Conservation (phyloP, 2,329 filamentous ascomycete species). For the Penicillium janthinellum region DNA sequence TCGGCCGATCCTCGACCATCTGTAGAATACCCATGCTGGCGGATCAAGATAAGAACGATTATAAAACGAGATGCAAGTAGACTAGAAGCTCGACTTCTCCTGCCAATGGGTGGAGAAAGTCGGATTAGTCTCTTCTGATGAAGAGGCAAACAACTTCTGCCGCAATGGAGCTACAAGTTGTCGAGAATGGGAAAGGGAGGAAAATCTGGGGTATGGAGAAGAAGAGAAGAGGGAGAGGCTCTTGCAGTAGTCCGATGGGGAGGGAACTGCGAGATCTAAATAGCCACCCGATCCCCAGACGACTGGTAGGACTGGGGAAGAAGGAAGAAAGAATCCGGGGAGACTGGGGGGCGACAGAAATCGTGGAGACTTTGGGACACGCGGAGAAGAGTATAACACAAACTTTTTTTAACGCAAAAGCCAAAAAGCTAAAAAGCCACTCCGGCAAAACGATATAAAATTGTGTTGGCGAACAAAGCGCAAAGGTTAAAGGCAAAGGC, state of each 20-base stretch:
- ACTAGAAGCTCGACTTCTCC: too few species aligned
- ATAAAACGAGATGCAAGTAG: neutral
- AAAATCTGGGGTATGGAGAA: constrained; percentile 1
- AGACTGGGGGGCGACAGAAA: constrained; percentile 11
- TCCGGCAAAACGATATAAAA: constrained; percentile 25
- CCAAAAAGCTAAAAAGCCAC: neutral
- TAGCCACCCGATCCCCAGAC: constrained; percentile 20
- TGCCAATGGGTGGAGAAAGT: constrained; percentile 1
- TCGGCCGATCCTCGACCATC: constrained; percentile 52
- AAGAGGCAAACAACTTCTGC: neutral
- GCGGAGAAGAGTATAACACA: constrained; percentile 26
- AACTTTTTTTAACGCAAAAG: neutral
- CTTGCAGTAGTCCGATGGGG: neutral
- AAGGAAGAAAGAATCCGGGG: constrained; percentile 23
- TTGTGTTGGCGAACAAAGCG: neutral
- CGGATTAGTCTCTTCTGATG: constrained; percentile 8
- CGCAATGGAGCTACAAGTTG: neutral
- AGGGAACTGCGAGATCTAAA: constrained; percentile 21
- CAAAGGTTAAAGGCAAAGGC: constrained; percentile 1
- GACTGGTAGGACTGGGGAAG: constrained; percentile 3
- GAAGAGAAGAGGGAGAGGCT: constrained; percentile 8
- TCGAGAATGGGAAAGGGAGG: neutral
- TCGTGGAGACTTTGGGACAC: constrained; percentile 17
- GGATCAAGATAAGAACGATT: neutral
- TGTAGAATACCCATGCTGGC: constrained; percentile 43